phyloP scores from a whole-genome alignment of 2,329 filamentous ascomycete genomes.

The Cordyceps javanica region DNA sequence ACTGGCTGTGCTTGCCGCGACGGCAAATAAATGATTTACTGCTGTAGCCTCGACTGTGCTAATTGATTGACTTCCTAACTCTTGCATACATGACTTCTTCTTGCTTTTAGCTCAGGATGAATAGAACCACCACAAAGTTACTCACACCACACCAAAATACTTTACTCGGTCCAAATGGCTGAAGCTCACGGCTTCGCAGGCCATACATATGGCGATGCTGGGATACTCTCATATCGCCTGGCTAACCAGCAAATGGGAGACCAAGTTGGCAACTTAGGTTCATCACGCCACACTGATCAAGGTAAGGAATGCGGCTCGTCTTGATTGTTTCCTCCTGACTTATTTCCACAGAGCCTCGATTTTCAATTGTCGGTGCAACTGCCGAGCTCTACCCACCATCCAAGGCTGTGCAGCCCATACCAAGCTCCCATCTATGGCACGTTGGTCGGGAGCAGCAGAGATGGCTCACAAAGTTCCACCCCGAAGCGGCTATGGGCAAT shows the following conservation, averaged over 20 bases:
- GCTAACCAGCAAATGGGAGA: slow-evolving; percentile 19
- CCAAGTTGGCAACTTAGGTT: slow-evolving; percentile 25
- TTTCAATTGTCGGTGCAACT: slow-evolving; percentile 26
- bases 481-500: slow-evolving; percentile 41
- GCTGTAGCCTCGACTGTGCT: background rate
- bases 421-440: slow-evolving; percentile 23
- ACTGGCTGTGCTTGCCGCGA: background rate
- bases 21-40: background rate
- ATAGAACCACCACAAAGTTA: slow-evolving; percentile 22
- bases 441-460: slow-evolving; percentile 32
- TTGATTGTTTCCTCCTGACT: background rate
- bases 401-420: slow-evolving; percentile 19
- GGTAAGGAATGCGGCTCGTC: slow-evolving; percentile 15
- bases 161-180: slow-evolving; percentile 31
- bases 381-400: slow-evolving; percentile 30
- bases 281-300: slow-evolving; percentile 23
- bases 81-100: background rate
- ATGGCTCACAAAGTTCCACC: slow-evolving; percentile 47
- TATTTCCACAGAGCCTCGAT: slow-evolving; percentile 23
- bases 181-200: slow-evolving; percentile 26
- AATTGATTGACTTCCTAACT: background rate
- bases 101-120: slow-evolving; percentile 25
- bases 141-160: slow-evolving; percentile 24
- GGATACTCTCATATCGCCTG: slow-evolving; percentile 26
- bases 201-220: slow-evolving; percentile 28